Evolutionary conservation across 192 early-diverging fungal genomes (phyloP).

Genomic region (Cetraspora pellucida): DNA sequence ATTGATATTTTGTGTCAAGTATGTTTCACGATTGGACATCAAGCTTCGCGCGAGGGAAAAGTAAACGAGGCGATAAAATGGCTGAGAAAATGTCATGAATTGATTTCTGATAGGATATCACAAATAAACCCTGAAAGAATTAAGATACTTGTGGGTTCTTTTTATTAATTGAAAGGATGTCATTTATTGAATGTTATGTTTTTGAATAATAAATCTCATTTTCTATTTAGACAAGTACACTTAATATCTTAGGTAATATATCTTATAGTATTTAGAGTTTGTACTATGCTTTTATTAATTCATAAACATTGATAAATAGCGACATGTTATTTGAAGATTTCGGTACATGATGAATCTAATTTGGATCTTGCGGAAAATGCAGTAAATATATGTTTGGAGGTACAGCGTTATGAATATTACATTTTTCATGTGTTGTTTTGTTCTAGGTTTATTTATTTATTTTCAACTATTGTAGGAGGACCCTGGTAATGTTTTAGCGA

Average conservation of each 20-base stretch:
- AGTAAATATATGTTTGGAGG: constrained; percentile 30
- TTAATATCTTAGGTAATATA: constrained; percentile 25
- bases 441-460: not conserved
- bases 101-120: not conserved
- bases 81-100: constrained; percentile 30
- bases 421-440: no score
- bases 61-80: constrained; percentile 29
- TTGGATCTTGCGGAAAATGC: constrained; percentile 26
- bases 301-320: constrained; percentile 1
- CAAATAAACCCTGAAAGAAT: not conserved
- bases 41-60: constrained; percentile 23
- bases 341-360: constrained; percentile 21
- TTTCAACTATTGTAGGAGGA: not conserved
- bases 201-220: not conserved
- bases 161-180: not conserved
- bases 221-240: constrained; percentile 17
- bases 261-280: not conserved
- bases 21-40: constrained; percentile 26
- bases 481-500: constrained; percentile 18
- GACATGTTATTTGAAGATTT: constrained; percentile 26
- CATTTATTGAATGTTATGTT: not conserved
- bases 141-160: constrained; percentile 4
- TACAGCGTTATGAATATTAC: not conserved
- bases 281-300: no score
- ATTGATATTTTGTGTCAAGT: constrained; percentile 31